Evolutionary conservation across 306 rosid genomes (phyloP), one percentile per base, ranked within the genome.

Genomic region (Rubus idaeus): DNA sequence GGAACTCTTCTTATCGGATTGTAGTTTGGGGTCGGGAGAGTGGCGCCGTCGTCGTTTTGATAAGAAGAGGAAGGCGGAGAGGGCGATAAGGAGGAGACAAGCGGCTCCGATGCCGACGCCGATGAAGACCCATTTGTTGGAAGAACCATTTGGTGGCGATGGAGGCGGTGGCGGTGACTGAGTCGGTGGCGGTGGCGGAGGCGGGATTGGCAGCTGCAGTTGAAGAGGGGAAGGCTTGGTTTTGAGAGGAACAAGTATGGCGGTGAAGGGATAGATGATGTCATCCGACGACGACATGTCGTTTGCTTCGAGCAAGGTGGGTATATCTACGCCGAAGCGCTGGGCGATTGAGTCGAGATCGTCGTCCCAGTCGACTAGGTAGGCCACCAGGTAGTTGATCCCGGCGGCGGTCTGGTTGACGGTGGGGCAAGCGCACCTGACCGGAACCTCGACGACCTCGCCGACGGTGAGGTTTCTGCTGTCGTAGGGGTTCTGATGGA

Each of bases 371-470:
- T 88, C 9, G 8, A 88, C 74, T 26, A 88, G 39, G 71, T 88
- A 91, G 0, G 83, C 68, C 6, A 91, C 83, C 55, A 91, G 83
- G 83, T 75, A 91, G 58, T 82, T 83, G 76, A 82, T 58, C 1
- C 91, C 97, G 3, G 68, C 69, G 16, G 78, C 82, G 0, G 14
- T 57, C 80, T 91, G 97, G 20, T 63, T 78, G 46, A 21, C 6
- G 0, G 93, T 89, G 0, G 91, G 94, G 72, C 97, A 89, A 1
- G 90, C 97, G 10, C 97, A 91, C n/a, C 91, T 23, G 5, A 91
- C 90, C 0, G 94, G 97, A 23, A 89, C 89, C 2, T 53, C 21
- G 8, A 91, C 1, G 0, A 20, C 16, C 6, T 44, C 11, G 3
- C 84, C 87, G 4, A 0, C 40, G 5, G n/a, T 3, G 20, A 91